phyloP scores from a whole-genome alignment of 2,329 filamentous ascomycete genomes.

The Monosporascus sp. region DNA sequence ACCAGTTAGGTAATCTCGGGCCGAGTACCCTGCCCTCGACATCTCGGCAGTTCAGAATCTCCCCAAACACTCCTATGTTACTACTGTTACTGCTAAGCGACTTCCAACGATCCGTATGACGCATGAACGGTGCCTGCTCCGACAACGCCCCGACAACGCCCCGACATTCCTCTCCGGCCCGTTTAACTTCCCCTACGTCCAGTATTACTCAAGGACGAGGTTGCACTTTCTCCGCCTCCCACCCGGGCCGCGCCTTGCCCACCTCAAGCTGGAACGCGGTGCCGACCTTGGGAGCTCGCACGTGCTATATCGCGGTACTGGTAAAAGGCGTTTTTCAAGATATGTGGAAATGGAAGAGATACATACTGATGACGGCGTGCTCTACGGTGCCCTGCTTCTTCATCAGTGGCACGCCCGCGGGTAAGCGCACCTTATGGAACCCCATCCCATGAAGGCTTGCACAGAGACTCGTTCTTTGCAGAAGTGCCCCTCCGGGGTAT shows the following conservation, averaged over 20 bases:
- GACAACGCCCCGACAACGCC: no score
- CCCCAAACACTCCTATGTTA: no score
- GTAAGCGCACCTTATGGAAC: constrained; percentile 4
- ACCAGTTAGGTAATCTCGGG: no score
- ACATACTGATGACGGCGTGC: constrained; percentile 6
- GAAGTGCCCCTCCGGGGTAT: constrained; percentile 10
- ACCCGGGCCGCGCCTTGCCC: constrained; percentile 1
- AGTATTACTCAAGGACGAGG: constrained; percentile 6
- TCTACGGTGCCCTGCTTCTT: constrained; percentile 9
- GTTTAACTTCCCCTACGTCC: no score
- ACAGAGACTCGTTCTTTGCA: constrained; percentile 6
- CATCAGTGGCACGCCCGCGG: constrained; percentile 4
- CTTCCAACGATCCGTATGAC: no score
- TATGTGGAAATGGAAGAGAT: background rate
- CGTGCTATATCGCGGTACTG: background rate
- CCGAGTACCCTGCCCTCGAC: no score
- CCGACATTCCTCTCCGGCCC: no score
- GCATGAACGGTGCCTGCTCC: no score
- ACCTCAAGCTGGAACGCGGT: constrained; percentile 1
- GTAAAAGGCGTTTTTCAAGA: background rate
- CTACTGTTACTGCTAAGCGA: no score
- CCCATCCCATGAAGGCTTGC: constrained; percentile 6
- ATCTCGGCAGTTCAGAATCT: no score
- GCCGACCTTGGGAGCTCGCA: background rate
- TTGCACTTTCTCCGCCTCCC: constrained; percentile 6